Evolutionary conservation across 2,329 filamentous ascomycete species (phyloP).

Genomic region (Trichoderma oligosporum): DNA sequence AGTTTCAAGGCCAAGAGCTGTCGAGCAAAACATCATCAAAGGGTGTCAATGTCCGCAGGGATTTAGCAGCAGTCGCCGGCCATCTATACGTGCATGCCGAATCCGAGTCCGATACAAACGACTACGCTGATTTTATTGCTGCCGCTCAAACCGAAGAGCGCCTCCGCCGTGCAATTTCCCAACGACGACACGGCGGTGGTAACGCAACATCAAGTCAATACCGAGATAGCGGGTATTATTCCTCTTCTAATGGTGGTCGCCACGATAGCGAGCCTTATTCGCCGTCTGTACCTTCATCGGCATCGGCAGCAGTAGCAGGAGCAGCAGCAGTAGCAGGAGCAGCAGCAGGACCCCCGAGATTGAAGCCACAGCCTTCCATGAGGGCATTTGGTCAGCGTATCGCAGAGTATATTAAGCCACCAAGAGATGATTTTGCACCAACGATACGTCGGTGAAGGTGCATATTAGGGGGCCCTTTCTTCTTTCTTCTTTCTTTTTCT

Average conservation of each 20-base stretch:
- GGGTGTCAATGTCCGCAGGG: neutral
- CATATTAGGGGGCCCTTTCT: no score
- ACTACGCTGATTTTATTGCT: conserved; percentile 26
- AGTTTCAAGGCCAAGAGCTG: neutral
- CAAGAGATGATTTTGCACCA: neutral
- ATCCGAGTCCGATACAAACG: conserved; percentile 15
- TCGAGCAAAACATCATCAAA: conserved; percentile 2
- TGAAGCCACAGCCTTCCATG: neutral
- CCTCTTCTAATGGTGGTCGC: conserved; percentile 2
- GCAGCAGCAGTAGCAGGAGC: neutral
- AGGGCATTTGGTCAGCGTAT: conserved; percentile 17
- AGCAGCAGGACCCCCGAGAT: no score
- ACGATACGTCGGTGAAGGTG: neutral
- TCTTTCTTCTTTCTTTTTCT: no score
- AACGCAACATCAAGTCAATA: conserved; percentile 3
- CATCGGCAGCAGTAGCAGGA: neutral
- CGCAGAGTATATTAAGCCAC: conserved; percentile 20
- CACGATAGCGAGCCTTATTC: neutral
- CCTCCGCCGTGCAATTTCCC: conserved; percentile 2
- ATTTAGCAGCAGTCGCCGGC: neutral
- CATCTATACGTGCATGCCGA: conserved; percentile 13
- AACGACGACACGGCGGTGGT: neutral
- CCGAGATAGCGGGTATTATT: conserved; percentile 19
- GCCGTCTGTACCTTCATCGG: conserved; percentile 2
- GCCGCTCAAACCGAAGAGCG: conserved; percentile 21